Conservation (phyloP, 331 rosid genomes). For the Malus hybrid region DNA sequence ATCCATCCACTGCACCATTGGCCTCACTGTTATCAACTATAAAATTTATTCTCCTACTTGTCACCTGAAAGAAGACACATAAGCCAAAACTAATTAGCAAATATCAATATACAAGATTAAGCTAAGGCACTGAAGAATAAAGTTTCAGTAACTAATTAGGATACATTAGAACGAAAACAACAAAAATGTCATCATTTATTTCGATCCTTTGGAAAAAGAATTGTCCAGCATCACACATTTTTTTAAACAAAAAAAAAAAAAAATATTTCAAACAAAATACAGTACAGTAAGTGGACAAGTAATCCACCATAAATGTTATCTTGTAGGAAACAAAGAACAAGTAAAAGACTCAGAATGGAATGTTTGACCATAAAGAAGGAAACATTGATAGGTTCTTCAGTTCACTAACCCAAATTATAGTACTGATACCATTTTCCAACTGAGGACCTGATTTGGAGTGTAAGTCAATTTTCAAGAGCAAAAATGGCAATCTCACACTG, state of each 20-base stretch:
- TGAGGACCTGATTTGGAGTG: neutral
- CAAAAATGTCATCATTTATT: neutral
- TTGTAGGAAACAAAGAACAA: neutral
- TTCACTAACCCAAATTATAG: neutral
- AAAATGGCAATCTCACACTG: neutral
- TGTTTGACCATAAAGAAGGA: neutral
- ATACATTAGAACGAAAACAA: neutral
- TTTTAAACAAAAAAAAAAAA: too few relatives aligned
- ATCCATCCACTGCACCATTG: conserved; percentile 31
- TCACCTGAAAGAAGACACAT: conserved; percentile 56
- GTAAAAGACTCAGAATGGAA: neutral
- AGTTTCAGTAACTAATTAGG: neutral
- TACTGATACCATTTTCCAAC: neutral
- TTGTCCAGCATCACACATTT: neutral
- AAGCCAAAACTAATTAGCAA: conserved; percentile 14
- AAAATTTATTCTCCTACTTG: conserved; percentile 86
- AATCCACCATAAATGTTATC: too few relatives aligned
- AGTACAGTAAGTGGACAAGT: too few relatives aligned
- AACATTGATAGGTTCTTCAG: neutral
- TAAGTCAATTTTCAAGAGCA: neutral
- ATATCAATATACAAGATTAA: conserved; percentile 11
- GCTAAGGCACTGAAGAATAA: neutral
- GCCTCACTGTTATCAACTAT: conserved; percentile 58
- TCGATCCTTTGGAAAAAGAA: neutral
- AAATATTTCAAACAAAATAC: too few relatives aligned